Conservation (phyloP, 352 stramenopile species). For the Phytophthora citrophthora region DNA sequence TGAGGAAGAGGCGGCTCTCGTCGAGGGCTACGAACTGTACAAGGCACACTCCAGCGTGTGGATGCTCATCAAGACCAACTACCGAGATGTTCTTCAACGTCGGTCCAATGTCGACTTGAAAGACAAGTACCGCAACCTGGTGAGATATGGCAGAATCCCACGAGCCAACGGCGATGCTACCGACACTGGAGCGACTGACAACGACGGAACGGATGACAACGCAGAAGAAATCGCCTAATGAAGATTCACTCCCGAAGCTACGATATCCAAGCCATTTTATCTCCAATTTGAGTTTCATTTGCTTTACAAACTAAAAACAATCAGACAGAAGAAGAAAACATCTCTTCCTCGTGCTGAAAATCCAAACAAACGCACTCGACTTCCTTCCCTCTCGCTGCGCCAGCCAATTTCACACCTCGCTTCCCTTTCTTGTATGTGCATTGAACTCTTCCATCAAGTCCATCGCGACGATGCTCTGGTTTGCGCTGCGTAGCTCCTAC, state of each 20-base stretch:
- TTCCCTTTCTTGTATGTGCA: slow-evolving; percentile 30
- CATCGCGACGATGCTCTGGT: slow-evolving; percentile 8
- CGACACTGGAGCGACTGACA: slow-evolving; percentile 19
- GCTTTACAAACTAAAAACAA: slow-evolving; percentile 46
- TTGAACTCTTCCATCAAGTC: slow-evolving; percentile 30
- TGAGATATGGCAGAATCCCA: slow-evolving; percentile 49
- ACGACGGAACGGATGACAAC: slow-evolving; percentile 23
- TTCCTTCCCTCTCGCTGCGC: slow-evolving; percentile 16
- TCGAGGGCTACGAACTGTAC: slow-evolving; percentile 66
- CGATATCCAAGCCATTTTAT: slow-evolving; percentile 12
- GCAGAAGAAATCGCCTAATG: slow-evolving; percentile 4
- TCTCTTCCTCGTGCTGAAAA: slow-evolving; percentile 22
- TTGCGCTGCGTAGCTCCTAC: slow-evolving; percentile 27
- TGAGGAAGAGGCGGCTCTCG: slow-evolving; percentile 61
- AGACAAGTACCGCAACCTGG: slow-evolving; percentile 85
- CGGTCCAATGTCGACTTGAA: slow-evolving; percentile 83
- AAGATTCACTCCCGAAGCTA: too few relatives aligned
- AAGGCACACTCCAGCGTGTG: slow-evolving; percentile 59
- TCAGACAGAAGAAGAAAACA: slow-evolving; percentile 15
- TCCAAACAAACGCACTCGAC: slow-evolving; percentile 44
- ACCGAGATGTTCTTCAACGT: slow-evolving; percentile 44
- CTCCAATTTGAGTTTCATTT: slow-evolving; percentile 45
- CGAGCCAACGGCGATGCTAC: slow-evolving; percentile 5
- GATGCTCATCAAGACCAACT: slow-evolving; percentile 73
- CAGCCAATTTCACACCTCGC: slow-evolving; percentile 2